Conservation (phyloP, 371 early-diverging fungal species). For the Syncephalis fuscata region DNA sequence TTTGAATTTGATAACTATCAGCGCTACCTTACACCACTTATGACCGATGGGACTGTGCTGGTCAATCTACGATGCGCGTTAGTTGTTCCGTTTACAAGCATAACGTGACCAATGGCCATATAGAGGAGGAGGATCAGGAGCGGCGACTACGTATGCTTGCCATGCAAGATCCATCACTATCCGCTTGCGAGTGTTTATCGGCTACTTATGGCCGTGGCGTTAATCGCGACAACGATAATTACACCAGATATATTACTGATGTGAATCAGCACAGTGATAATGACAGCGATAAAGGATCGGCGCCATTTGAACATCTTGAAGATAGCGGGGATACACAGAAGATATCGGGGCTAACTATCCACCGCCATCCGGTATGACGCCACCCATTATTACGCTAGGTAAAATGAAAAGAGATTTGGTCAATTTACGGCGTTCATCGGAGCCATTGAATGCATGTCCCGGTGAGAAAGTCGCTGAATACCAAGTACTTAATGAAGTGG, state of each 20-base stretch:
- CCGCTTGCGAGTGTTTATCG: neutral
- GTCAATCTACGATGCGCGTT: slow-evolving; percentile 82
- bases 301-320: neutral
- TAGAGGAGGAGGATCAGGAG: too few relatives aligned
- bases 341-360: slow-evolving; percentile 2
- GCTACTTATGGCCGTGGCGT: neutral
- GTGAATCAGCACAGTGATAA: too few relatives aligned
- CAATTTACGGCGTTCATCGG: neutral
- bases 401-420: neutral
- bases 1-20: slow-evolving; percentile 56
- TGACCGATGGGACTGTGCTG: slow-evolving; percentile 47
- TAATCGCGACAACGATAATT: too few relatives aligned
- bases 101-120: slow-evolving; percentile 11
- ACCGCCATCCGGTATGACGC: slow-evolving; percentile 11
- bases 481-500: slow-evolving; percentile 58
- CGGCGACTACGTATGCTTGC: too few relatives aligned
- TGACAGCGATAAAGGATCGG: neutral
- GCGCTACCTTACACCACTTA: slow-evolving; percentile 29
- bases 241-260: too few relatives aligned
- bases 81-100: slow-evolving; percentile 63
- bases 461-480: slow-evolving; percentile 15
- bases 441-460: neutral
- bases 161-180: neutral
- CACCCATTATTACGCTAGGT: slow-evolving; percentile 1
- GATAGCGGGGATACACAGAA: neutral